Evolutionary conservation across 192 early-diverging fungal species (phyloP).

Genomic region (Pilaira anomala): DNA sequence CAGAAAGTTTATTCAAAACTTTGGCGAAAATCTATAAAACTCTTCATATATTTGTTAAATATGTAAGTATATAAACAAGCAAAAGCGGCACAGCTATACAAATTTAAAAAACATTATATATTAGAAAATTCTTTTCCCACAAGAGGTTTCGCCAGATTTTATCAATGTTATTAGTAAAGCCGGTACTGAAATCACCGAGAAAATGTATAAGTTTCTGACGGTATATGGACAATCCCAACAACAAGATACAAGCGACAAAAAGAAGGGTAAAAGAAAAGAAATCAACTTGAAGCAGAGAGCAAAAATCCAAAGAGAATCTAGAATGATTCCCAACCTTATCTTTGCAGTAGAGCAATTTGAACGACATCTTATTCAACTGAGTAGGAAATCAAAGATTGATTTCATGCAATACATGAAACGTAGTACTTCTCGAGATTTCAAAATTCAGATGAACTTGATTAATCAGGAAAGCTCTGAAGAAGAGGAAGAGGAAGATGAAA

Average conservation of each 20-base stretch:
- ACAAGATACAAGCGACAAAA: conserved; percentile 9
- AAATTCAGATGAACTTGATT: conserved; percentile 45
- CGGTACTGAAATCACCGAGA: conserved; percentile 43
- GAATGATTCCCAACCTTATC: conserved; percentile 68
- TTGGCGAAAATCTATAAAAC: conserved; percentile 50
- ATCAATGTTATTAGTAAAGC: conserved; percentile 44
- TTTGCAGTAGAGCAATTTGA: conserved; percentile 78
- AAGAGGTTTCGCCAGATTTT: conserved; percentile 39
- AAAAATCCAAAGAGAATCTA: conserved; percentile 66
- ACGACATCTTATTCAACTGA: conserved; percentile 64
- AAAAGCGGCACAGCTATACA: background rate
- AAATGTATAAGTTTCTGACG: conserved; percentile 51
- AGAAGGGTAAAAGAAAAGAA: conserved; percentile 31
- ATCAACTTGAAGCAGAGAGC: conserved; percentile 42
- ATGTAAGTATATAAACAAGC: conserved; percentile 26
- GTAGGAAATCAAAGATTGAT: conserved; percentile 65
- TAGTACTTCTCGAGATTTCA: conserved; percentile 78
- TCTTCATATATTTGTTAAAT: conserved; percentile 42
- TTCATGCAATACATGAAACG: conserved; percentile 74
- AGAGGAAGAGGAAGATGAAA: background rate
- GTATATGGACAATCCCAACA: conserved; percentile 28
- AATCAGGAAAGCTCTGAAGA: background rate
- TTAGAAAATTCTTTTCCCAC: conserved; percentile 24
- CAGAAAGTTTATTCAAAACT: conserved; percentile 48
- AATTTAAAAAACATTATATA: too few relatives aligned